A percentile compares a stretch with the other conserved stretches of the same genome.
Conservation (phyloP, 768 basidiomycete species). For the Mycena rosella region DNA sequence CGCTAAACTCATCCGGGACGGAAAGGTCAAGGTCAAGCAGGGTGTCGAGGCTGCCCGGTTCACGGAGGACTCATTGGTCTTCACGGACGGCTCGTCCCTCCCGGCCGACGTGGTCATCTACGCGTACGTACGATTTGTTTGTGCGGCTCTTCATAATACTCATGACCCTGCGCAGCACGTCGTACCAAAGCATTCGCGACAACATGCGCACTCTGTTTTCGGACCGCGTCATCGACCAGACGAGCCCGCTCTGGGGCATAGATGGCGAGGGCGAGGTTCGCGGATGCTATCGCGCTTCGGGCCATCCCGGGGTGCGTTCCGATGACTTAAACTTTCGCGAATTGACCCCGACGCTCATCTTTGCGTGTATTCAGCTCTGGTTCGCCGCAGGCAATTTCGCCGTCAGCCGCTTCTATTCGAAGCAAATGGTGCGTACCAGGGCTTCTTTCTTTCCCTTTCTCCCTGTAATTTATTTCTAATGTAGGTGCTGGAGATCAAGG, state of each 20-base stretch:
- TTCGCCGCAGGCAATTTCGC: constrained; percentile 44
- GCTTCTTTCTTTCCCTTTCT: neutral
- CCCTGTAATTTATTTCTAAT: too few species aligned
- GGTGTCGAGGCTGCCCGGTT: constrained; percentile 53
- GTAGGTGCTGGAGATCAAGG: constrained; percentile 5
- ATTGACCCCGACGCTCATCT: neutral
- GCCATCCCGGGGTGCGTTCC: constrained; percentile 47
- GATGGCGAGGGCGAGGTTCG: constrained; percentile 63
- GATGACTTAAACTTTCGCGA: neutral
- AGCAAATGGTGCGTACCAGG: neutral
- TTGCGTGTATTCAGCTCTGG: constrained; percentile 39
- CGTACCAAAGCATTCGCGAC: constrained; percentile 52
- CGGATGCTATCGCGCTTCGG: constrained; percentile 54
- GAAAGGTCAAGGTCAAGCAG: constrained; percentile 67
- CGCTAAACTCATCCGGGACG: constrained; percentile 59
- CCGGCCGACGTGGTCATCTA: constrained; percentile 56
- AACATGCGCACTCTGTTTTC: constrained; percentile 53
- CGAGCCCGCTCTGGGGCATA: constrained; percentile 64
- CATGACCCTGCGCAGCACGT: constrained; percentile 34
- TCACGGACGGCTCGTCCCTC: constrained; percentile 47
- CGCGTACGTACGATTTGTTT: constrained; percentile 49
- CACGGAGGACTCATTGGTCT: constrained; percentile 45
- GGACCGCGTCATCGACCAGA: constrained; percentile 48
- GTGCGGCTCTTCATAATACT: neutral
- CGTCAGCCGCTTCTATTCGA: constrained; percentile 35